phyloP scores from a whole-genome alignment of 2,329 filamentous ascomycete genomes.

The Thielaviopsis cerberus region DNA sequence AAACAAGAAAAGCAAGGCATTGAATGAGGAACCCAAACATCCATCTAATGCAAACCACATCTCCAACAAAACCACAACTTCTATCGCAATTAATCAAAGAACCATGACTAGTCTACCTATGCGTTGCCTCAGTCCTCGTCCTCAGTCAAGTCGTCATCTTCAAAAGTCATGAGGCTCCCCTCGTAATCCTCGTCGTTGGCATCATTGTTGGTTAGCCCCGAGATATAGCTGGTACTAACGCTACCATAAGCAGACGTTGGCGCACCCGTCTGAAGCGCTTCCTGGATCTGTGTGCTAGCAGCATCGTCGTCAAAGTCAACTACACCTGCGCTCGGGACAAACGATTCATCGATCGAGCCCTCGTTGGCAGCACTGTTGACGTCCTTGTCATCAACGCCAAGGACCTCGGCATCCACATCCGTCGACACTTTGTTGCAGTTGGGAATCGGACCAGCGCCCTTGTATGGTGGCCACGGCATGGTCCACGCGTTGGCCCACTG shows the following conservation, averaged over 20 bases:
- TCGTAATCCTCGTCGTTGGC: background rate
- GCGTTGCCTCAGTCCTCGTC: background rate
- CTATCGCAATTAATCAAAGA: background rate
- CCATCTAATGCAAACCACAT: background rate
- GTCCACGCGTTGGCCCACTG: conserved; percentile 2
- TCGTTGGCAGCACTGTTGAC: conserved; percentile 1
- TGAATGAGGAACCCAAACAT: too few species aligned
- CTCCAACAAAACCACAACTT: too few species aligned
- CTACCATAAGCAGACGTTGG: background rate
- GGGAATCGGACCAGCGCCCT: conserved; percentile 6
- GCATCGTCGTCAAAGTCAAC: background rate
- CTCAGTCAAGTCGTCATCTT: background rate
- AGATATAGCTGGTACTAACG: background rate
- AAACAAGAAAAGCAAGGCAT: background rate
- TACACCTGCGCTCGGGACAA: background rate
- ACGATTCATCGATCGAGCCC: background rate
- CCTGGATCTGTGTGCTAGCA: background rate
- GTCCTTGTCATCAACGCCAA: background rate
- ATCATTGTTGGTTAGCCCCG: background rate
- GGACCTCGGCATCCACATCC: conserved; percentile 1
- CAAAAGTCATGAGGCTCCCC: background rate
- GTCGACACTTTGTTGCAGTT: background rate
- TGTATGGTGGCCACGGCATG: conserved; percentile 11
- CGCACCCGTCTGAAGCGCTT: background rate
- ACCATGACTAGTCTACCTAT: background rate